Percentiles rank a stretch among this genome's conserved stretches.
These are phyloP conservation scores for Trematosphaeria pertusa DNA, from an alignment of 2,329 filamentous ascomycete species.

Conservation along the genomic window DNA sequence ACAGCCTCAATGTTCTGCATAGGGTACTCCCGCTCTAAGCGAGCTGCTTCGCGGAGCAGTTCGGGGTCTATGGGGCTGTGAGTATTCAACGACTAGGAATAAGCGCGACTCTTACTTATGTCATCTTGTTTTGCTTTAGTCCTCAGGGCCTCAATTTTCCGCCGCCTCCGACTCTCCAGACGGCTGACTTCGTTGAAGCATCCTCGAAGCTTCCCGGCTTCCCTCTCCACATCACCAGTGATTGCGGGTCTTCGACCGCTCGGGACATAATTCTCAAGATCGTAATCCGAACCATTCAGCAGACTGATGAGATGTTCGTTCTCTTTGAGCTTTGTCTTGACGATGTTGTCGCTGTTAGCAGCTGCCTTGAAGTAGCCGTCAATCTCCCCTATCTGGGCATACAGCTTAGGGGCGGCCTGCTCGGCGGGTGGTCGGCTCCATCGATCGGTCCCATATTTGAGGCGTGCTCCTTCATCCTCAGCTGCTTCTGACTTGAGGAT, in stretches of 20 bases:
- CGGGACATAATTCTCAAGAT: conserved; percentile 87
- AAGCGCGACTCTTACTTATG: conserved; percentile 64
- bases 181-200: conserved; percentile 85
- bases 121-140: conserved; percentile 87
- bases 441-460: conserved; percentile 83
- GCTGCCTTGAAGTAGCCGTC: conserved; percentile 84
- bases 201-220: conserved; percentile 77
- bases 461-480: conserved; percentile 78
- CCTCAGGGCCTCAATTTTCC: conserved; percentile 78
- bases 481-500: conserved; percentile 79
- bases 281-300: conserved; percentile 79
- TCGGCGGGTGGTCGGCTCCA: conserved; percentile 78
- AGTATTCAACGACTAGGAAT: conserved; percentile 22
- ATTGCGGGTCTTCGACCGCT: conserved; percentile 81
- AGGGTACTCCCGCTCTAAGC: conserved; percentile 84
- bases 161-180: conserved; percentile 79
- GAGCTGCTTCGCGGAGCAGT: conserved; percentile 80
- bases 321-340: conserved; percentile 78
- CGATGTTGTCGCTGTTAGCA: conserved; percentile 70
- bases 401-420: conserved; percentile 74
- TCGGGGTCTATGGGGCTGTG: conserved; percentile 64
- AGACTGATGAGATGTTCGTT: conserved; percentile 78
- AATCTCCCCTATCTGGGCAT: conserved; percentile 77
- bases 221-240: conserved; percentile 79
- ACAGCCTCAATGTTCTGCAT: conserved; percentile 84